Base-by-base conservation (phyloP, 257 asterid species). In the Lycium ferocissimum region DNA sequence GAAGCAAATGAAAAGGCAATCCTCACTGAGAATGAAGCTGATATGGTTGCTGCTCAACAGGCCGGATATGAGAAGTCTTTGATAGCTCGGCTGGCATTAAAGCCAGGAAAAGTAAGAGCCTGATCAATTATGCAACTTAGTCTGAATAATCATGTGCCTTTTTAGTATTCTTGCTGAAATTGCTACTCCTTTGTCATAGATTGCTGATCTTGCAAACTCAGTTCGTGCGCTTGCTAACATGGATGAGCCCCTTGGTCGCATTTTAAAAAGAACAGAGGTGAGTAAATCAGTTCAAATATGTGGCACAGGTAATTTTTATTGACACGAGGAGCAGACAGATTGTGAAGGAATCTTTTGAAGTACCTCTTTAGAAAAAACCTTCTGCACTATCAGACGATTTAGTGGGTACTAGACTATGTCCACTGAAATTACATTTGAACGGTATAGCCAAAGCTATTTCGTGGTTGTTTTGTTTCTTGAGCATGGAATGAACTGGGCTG, bases 171-270 rank as follows among this genome's bases (percentile, higher is more conserved):
- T 54, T 78, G 33, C 66, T 78, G 82, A 78, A 14, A 78, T 56
- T 56, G 49, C 2, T 53, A 33, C 49, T 78, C 49, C 49, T 33
- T 53, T 78, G 15, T 78, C 17, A 37, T 70, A 91, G 93, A 88
- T 94, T 40, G 82, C 93, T 9, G 67, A 85, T 85, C 96, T 94
- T 33, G 97, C 97, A 73, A 94, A 93, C 81, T 91, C 95, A 58
- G 86, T 91, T 80, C 95, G 96, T 45, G 87, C 87, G 70, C 90
- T 94, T 63, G 97, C 98, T 15, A 91, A 92, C 18, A 93, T 94
- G 97, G 95, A 94, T 82, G 98, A 94, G 83, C 98, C 98, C 63
- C 86, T 93, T 80, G 98, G 98, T 72, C 95, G 87, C 66, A 86
- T 92, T 78, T 70, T 89, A 69, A 93, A 85, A 89, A 94, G 89